phyloP scores from a whole-genome alignment of 495 filamentous ascomycete genomes.

The Penicillium riverlandense region DNA sequence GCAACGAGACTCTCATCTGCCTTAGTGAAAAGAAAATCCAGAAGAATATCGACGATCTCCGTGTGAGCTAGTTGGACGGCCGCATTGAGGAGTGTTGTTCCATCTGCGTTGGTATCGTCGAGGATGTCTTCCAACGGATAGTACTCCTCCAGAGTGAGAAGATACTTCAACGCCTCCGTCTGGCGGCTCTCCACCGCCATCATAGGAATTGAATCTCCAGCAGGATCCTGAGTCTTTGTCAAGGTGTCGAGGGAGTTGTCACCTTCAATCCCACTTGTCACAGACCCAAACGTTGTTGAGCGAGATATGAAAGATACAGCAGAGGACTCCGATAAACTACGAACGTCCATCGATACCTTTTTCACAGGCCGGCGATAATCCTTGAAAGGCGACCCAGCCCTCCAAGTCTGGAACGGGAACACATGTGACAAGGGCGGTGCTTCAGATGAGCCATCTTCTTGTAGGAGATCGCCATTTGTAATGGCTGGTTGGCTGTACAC shows the following conservation, averaged over 20 bases:
- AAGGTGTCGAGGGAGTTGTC: conserved; percentile 79
- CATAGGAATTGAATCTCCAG: conserved; percentile 87
- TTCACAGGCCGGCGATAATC: conserved; percentile 49
- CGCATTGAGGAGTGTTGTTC: conserved; percentile 83
- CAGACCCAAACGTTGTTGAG: conserved; percentile 68
- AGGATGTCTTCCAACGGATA: conserved; percentile 63
- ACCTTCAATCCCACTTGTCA: conserved; percentile 66
- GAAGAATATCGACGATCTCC: conserved; percentile 65
- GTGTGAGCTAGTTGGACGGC: conserved; percentile 84
- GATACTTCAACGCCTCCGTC: conserved; percentile 62
- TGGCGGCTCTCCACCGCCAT: conserved; percentile 85
- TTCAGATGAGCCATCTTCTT: conserved; percentile 34
- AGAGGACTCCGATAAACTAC: conserved; percentile 82
- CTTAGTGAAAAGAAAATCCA: conserved; percentile 56
- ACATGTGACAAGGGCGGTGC: conserved; percentile 73
- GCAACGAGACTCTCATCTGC: conserved; percentile 44
- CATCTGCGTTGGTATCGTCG: conserved; percentile 79
- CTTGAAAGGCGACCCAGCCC: conserved; percentile 33
- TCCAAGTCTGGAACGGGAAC: conserved; percentile 73
- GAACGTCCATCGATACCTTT: conserved; percentile 77
- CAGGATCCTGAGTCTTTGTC: conserved; percentile 69
- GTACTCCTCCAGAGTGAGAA: conserved; percentile 67
- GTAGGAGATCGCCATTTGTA: conserved; percentile 13
- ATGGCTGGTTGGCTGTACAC: conserved; percentile 14
- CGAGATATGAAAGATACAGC: conserved; percentile 69